These are phyloP conservation scores for Trichoderma arundinaceum DNA, from an alignment of 2,329 filamentous ascomycete species.

Conservation along the genomic window DNA sequence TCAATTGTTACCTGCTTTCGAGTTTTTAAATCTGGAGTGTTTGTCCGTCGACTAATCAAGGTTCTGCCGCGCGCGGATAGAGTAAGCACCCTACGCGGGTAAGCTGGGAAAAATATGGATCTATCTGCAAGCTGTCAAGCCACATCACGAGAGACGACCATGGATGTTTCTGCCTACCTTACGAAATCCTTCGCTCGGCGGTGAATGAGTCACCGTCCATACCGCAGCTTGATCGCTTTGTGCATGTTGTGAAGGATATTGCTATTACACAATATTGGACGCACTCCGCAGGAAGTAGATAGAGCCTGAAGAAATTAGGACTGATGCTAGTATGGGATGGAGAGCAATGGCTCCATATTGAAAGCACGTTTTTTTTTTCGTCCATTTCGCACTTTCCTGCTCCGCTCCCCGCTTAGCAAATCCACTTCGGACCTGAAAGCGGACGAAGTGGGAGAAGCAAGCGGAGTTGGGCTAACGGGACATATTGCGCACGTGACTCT, in stretches of 20 bases:
- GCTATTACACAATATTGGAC: too few species aligned
- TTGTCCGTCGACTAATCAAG: constrained; percentile 11
- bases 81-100: constrained; percentile 11
- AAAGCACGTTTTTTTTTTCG: neutral
- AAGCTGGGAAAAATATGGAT: constrained; percentile 3
- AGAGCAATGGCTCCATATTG: neutral
- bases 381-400: neutral
- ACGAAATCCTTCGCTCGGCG: neutral
- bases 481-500: constrained; percentile 8
- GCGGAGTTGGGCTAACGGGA: neutral
- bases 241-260: neutral
- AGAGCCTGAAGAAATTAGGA: too few species aligned
- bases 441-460: constrained; percentile 3
- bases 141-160: neutral
- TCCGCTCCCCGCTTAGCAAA: constrained; percentile 2
- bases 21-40: neutral
- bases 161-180: neutral
- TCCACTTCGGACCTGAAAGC: constrained; percentile 20
- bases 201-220: neutral
- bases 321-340: too few species aligned
- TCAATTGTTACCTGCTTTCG: neutral
- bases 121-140: neutral
- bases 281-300: too few species aligned
- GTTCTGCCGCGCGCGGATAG: constrained; percentile 19
- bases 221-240: neutral